These are phyloP conservation scores for Syncephalastrum racemosum DNA, from an alignment of 371 early-diverging fungal genomes.

Conservation along the genomic window DNA sequence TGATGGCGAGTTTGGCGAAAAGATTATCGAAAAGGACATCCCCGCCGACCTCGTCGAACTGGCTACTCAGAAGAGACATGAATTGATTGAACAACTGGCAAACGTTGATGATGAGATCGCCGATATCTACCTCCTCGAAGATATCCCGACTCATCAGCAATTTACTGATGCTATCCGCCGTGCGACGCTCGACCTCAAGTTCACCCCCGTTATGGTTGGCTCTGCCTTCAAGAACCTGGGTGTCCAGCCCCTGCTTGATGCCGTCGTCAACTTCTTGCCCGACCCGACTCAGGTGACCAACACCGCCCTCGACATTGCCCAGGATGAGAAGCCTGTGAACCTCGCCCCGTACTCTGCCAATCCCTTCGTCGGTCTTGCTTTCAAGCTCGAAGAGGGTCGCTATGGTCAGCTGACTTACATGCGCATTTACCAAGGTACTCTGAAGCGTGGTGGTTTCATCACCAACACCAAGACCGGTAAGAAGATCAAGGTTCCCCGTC, in stretches of 20 bases:
- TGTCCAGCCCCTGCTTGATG: slow-evolving; percentile 80
- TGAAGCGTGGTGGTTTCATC: slow-evolving; percentile 86
- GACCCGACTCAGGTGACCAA: slow-evolving; percentile 76
- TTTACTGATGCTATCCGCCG: slow-evolving; percentile 76
- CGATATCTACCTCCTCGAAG: slow-evolving; percentile 80
- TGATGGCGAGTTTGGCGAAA: slow-evolving; percentile 83
- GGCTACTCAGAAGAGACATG: slow-evolving; percentile 73
- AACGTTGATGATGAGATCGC: slow-evolving; percentile 88
- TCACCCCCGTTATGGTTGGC: slow-evolving; percentile 87
- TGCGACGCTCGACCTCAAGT: slow-evolving; percentile 75
- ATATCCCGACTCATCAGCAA: slow-evolving; percentile 70
- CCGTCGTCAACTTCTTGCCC: slow-evolving; percentile 74
- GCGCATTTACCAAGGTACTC: slow-evolving; percentile 94
- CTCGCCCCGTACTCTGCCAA: slow-evolving; percentile 59
- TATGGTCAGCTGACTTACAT: slow-evolving; percentile 97
- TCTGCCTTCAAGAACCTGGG: slow-evolving; percentile 88
- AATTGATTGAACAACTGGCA: slow-evolving; percentile 81
- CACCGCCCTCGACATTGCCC: slow-evolving; percentile 70
- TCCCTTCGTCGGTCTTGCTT: slow-evolving; percentile 90
- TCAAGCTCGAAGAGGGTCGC: slow-evolving; percentile 93
- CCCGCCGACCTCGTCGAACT: slow-evolving; percentile 78
- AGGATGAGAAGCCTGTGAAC: slow-evolving; percentile 66
- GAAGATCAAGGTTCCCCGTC: slow-evolving; percentile 91
- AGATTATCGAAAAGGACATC: slow-evolving; percentile 67
- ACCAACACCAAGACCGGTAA: slow-evolving; percentile 91